phyloP scores from a whole-genome alignment of 208 protist genomes.

The Crithidia sp. region DNA sequence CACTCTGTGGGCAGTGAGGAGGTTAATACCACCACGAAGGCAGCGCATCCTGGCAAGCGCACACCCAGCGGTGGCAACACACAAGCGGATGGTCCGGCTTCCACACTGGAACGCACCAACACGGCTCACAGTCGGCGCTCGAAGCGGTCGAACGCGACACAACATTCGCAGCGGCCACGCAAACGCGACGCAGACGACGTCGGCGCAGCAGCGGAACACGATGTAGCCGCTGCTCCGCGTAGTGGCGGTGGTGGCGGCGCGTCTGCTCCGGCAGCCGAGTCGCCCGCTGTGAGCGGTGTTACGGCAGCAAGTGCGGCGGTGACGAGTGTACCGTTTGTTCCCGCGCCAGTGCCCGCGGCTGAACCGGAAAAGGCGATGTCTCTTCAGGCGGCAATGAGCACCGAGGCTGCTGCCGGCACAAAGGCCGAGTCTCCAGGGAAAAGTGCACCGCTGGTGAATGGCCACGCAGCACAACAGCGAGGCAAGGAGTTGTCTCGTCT shows the following conservation, averaged over 20 bases:
- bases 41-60: background rate
- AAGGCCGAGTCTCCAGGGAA: too few relatives aligned
- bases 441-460: too few relatives aligned
- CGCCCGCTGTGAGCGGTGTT: too few relatives aligned
- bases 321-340: background rate
- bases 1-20: background rate
- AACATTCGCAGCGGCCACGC: background rate
- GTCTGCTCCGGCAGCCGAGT: background rate
- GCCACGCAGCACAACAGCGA: too few relatives aligned
- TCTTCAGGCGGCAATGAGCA: too few relatives aligned
- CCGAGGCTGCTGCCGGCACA: background rate
- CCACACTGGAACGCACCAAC: background rate
- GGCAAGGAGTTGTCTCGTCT: too few relatives aligned
- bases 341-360: too few relatives aligned
- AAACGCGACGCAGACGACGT: background rate
- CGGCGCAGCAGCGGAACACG: background rate
- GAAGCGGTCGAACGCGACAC: background rate
- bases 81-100: background rate
- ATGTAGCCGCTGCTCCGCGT: background rate
- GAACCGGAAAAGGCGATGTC: too few relatives aligned
- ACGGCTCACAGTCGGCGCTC: background rate
- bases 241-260: background rate
- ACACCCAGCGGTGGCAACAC: background rate
- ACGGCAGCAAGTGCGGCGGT: background rate
- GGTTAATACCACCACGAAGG: background rate